These are phyloP conservation scores for Mycogone perniciosa DNA, from an alignment of 2,329 filamentous ascomycete genomes.

Conservation along the genomic window DNA sequence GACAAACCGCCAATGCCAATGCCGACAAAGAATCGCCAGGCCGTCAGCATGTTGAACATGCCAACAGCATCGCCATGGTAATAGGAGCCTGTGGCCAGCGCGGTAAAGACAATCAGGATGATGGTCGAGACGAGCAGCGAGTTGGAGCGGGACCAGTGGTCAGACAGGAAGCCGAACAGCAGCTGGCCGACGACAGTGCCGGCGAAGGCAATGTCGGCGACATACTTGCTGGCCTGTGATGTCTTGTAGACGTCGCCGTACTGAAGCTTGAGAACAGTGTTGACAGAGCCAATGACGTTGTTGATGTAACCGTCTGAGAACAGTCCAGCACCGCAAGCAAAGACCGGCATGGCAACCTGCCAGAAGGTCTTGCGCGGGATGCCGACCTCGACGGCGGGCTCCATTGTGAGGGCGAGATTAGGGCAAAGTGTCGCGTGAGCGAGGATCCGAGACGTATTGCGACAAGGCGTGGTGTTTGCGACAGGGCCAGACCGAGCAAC, in stretches of 20 bases:
- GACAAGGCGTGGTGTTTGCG: no score
- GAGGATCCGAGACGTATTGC: no score
- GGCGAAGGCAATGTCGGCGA: slow-evolving; percentile 77
- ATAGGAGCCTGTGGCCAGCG: slow-evolving; percentile 71
- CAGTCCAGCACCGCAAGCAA: slow-evolving; percentile 83
- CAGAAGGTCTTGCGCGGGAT: slow-evolving; percentile 17
- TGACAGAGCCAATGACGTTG: slow-evolving; percentile 83
- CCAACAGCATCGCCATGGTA: slow-evolving; percentile 61
- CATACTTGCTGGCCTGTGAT: slow-evolving; percentile 65
- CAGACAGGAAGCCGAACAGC: slow-evolving; percentile 71
- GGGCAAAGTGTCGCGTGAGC: neutral
- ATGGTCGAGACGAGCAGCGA: slow-evolving; percentile 74
- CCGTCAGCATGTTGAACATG: slow-evolving; percentile 69
- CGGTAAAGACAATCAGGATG: slow-evolving; percentile 80
- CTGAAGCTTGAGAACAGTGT: slow-evolving; percentile 63
- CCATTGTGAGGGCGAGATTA: neutral
- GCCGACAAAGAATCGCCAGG: slow-evolving; percentile 76
- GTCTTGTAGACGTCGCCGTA: slow-evolving; percentile 64
- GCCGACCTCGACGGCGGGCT: slow-evolving; percentile 10
- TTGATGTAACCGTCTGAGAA: slow-evolving; percentile 93
- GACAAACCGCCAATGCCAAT: slow-evolving; percentile 67
- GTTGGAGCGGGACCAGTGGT: slow-evolving; percentile 80
- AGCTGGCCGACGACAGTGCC: slow-evolving; percentile 81
- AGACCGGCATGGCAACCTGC: slow-evolving; percentile 52
- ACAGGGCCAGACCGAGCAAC: no score